Percentiles rank a stretch among this genome's conserved stretches.
Conservation (phyloP, 2,329 filamentous ascomycete genomes). For the Alternaria triticina region DNA sequence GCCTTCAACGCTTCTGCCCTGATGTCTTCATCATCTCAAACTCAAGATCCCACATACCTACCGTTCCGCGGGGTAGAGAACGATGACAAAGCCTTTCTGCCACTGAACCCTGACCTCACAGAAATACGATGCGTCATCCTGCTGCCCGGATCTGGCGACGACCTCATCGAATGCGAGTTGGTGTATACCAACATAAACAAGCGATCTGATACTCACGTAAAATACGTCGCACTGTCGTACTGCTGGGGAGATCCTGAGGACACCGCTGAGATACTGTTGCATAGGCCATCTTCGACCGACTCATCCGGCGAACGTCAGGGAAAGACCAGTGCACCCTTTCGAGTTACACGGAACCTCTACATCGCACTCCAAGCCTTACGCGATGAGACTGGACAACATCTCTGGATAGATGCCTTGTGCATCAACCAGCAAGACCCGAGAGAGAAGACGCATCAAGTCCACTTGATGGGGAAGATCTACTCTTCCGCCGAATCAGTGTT, state of each 20-base stretch:
- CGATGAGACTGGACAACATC: neutral
- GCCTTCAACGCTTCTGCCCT: no score
- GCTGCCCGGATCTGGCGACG: neutral
- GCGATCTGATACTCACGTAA: neutral
- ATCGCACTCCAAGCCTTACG: neutral
- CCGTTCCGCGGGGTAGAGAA: neutral
- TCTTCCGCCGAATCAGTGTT: neutral
- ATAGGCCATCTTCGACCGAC: neutral
- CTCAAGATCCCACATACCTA: neutral
- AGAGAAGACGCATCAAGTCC: neutral
- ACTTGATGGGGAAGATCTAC: neutral
- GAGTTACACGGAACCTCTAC: neutral
- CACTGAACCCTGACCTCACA: neutral
- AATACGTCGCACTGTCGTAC: neutral
- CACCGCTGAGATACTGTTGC: neutral
- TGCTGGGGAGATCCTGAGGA: neutral
- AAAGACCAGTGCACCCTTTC: neutral
- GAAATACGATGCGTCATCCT: neutral
- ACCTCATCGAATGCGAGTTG: neutral
- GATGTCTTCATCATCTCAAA: neutral
- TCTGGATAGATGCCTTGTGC: neutral
- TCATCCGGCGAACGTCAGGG: neutral
- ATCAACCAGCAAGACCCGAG: neutral
- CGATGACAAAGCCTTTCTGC: accelerated
- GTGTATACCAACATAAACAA: neutral